These are phyloP conservation scores for Hygrocybe coccinea DNA, from an alignment of 768 basidiomycete genomes.

Conservation along the genomic window DNA sequence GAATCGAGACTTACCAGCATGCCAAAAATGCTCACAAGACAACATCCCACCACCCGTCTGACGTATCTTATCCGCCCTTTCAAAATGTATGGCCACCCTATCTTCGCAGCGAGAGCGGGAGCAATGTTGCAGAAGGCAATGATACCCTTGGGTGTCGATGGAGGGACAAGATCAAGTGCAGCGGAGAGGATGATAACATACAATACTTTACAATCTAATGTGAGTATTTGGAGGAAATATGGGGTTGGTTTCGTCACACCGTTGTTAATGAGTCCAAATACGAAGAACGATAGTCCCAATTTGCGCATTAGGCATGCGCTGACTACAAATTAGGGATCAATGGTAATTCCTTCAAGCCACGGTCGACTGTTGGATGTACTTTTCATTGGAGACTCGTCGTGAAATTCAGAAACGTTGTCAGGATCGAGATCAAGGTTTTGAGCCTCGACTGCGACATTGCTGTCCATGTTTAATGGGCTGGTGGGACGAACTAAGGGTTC, in stretches of 20 bases:
- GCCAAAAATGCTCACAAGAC: slow-evolving; percentile 66
- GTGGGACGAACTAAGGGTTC: not conserved
- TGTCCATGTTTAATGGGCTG: not conserved
- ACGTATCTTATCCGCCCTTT: slow-evolving; percentile 82
- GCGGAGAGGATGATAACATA: slow-evolving; percentile 97
- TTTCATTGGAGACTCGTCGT: not conserved
- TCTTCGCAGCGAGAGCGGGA: slow-evolving; percentile 79
- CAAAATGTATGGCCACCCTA: slow-evolving; percentile 87
- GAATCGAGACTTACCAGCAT: slow-evolving; percentile 66
- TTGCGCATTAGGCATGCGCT: slow-evolving; percentile 28
- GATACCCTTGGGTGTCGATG: slow-evolving; percentile 88
- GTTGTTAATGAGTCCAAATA: slow-evolving; percentile 91
- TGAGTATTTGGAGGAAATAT: slow-evolving; percentile 2
- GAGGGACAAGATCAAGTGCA: slow-evolving; percentile 89
- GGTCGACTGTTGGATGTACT: not conserved
- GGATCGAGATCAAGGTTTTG: not conserved
- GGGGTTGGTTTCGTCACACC: slow-evolving; percentile 39
- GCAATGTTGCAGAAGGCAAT: slow-evolving; percentile 95
- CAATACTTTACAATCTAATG: slow-evolving; percentile 49
- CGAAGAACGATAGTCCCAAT: slow-evolving; percentile 69
- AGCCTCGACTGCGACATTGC: not conserved
- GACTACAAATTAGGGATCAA: not conserved
- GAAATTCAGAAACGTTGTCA: not conserved
- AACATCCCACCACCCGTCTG: slow-evolving; percentile 70
- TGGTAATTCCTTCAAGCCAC: not conserved